Evolutionary conservation across 2,329 filamentous ascomycete species (phyloP).

Genomic region (Pseudogymnoascus sp.): DNA sequence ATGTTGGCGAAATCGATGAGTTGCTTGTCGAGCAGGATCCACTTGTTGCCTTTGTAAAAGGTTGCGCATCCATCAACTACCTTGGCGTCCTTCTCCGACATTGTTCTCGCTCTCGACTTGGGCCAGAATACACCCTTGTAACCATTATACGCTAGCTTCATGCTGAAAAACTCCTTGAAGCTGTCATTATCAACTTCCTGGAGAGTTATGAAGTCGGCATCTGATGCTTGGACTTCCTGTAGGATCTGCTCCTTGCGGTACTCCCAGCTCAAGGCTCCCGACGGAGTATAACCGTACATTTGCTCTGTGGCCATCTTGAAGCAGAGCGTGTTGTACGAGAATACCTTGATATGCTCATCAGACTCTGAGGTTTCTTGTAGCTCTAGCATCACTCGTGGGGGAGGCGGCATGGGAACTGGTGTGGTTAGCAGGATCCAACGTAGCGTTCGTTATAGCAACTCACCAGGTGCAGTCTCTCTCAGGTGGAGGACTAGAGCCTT

Average conservation of each 20-base stretch:
- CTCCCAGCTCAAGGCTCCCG: constrained; percentile 75
- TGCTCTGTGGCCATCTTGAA: constrained; percentile 82
- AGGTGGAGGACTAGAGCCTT: constrained; percentile 75
- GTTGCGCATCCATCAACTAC: constrained; percentile 93
- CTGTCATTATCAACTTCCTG: constrained; percentile 91
- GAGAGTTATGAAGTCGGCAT: constrained; percentile 84
- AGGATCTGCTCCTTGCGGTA: constrained; percentile 77
- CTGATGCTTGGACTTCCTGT: constrained; percentile 68
- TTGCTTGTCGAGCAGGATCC: constrained; percentile 87
- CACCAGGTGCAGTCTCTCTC: constrained; percentile 78
- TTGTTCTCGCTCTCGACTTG: constrained; percentile 81
- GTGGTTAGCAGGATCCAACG: constrained; percentile 16
- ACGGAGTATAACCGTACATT: constrained; percentile 86
- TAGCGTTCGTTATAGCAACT: constrained; percentile 30
- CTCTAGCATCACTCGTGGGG: constrained; percentile 69
- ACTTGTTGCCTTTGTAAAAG: constrained; percentile 95
- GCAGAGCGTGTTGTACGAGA: constrained; percentile 94
- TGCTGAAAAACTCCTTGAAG: constrained; percentile 84
- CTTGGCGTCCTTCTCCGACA: constrained; percentile 81
- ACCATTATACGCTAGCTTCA: constrained; percentile 75
- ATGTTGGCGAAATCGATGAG: constrained; percentile 85
- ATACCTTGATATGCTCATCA: constrained; percentile 68
- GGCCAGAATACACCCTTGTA: constrained; percentile 95
- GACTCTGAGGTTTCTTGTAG: constrained; percentile 54
- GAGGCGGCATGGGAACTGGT: constrained; percentile 68